Evolutionary conservation across 805 yeast species (phyloP), one percentile per base, ranked within the genome.

Genomic region (Saccharomycopsis lassenensis): DNA sequence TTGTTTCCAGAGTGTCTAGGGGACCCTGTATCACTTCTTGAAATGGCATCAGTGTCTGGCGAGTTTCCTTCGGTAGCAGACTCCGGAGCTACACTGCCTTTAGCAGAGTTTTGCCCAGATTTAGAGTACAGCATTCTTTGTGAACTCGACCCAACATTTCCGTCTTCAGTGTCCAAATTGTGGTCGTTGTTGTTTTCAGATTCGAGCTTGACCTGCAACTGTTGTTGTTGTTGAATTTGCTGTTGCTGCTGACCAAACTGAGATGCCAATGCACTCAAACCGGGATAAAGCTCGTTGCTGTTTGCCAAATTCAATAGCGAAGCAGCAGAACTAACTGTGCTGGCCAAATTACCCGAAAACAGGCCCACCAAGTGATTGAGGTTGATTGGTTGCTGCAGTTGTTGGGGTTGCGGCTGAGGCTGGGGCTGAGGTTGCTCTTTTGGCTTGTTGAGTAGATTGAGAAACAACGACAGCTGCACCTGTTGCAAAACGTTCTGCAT

Each of bases 1-100:
- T n/a, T n/a, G n/a, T n/a, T n/a, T n/a, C n/a, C 20, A 7, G 37
- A 20, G 6, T 7, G 24, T 37, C 54, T 48, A 37, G 50, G 43
- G 10, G 47, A 39, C 3, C 41, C 12, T 3, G 44, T 17, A 22
- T 29, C 38, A 15, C 41, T 41, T 5, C 39, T 40, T 2, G 39
- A 27, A 19, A 36, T 33, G 7, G 42, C 35, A 12, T 29, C 32
- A 11, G 14, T 31, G n/a, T 29, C 44, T 14, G 36, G 12, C 7
- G 21, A 24, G 4, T 19, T 24, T 20, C 21, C 19, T 17, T 4
- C 24, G 21, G 12, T 24, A 29, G 6, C 32, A 16, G 21, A 11
- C 14, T 14, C 11, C n/a, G 21, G 12, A 8, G 22, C 22, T 7
- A 24, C 5, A n/a, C 22, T 6, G 14, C 10, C 7, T n/a, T 29